phyloP scores from a whole-genome alignment of 495 filamentous ascomycete species.

The Talaromyces ruber region DNA sequence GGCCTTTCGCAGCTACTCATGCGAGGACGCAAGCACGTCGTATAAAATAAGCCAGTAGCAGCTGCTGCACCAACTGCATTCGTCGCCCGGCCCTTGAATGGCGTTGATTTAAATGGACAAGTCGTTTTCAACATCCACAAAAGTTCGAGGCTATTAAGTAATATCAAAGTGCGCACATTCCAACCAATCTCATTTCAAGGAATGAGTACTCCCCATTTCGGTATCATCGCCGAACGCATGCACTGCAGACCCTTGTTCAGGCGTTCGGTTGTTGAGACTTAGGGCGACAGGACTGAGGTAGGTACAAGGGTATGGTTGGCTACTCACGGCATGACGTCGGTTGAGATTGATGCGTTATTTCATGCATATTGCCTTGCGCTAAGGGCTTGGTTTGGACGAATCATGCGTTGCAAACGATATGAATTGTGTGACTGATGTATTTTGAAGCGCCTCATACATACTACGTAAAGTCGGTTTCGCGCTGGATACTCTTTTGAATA shows the following conservation, averaged over 20 bases:
- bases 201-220: neutral
- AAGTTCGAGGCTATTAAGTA: neutral
- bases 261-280: neutral
- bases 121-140: neutral
- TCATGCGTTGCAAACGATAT: neutral
- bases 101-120: neutral
- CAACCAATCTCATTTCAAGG: neutral
- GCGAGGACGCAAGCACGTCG: neutral
- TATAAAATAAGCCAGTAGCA: neutral
- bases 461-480: neutral
- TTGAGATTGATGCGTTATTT: neutral
- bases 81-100: neutral
- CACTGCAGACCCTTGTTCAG: neutral
- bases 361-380: neutral
- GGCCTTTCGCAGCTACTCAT: neutral
- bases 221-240: neutral
- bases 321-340: neutral
- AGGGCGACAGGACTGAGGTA: neutral
- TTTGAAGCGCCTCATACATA: neutral
- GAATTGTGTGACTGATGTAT: neutral
- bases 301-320: neutral
- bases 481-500: neutral
- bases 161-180: neutral
- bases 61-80: neutral
- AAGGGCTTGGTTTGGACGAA: neutral